Evolutionary conservation across 1,284 basidiomycete genomes (phyloP), one percentile per base, ranked within the genome.

Genomic region (Thecaphora frezii): DNA sequence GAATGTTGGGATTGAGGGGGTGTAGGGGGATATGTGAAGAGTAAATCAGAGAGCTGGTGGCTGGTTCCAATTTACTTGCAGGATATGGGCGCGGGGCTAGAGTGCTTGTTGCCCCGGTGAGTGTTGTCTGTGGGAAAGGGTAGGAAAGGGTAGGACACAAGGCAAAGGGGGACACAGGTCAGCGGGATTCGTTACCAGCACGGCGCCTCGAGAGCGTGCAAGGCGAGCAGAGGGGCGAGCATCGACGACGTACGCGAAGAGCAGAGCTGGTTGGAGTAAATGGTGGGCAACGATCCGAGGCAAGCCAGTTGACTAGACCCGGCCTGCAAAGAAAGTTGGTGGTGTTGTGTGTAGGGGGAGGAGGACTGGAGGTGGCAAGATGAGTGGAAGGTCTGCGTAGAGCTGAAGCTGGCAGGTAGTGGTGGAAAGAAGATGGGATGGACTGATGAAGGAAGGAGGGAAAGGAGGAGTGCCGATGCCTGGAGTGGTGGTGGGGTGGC

Each of bases 301-400:
- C 64, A 66, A 66, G 64, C 56, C 64, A 53, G 46, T 41, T 40
- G 47, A 41, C 47, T 53, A 64, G 58, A 30, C 28, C n/a, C n/a
- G 50, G 24, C 0, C 54, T 57, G 52, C 80, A 81, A 42, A 79
- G 81, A 58, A 79, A 81, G 26, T 77, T 79, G 61, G 80, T 66
- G 1, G 80, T 81, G 23, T 74, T 69, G 42, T 81, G n/a, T n/a
- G n/a, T n/a, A n/a, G n/a, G n/a, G n/a, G n/a, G n/a, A n/a, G n/a
- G n/a, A n/a, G n/a, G n/a, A n/a, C n/a, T n/a, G n/a, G n/a, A n/a
- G n/a, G n/a, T n/a, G n/a, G n/a, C n/a, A n/a, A n/a, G n/a, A n/a
- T n/a, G n/a, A n/a, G n/a, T n/a, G n/a, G n/a, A n/a, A n/a, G n/a
- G n/a, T n/a, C n/a, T n/a, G n/a, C n/a, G n/a, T n/a, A n/a, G n/a